Percentiles rank a stretch among this genome's conserved stretches.
Conservation (phyloP, 768 basidiomycete species). For the Termitomyces sp. region DNA sequence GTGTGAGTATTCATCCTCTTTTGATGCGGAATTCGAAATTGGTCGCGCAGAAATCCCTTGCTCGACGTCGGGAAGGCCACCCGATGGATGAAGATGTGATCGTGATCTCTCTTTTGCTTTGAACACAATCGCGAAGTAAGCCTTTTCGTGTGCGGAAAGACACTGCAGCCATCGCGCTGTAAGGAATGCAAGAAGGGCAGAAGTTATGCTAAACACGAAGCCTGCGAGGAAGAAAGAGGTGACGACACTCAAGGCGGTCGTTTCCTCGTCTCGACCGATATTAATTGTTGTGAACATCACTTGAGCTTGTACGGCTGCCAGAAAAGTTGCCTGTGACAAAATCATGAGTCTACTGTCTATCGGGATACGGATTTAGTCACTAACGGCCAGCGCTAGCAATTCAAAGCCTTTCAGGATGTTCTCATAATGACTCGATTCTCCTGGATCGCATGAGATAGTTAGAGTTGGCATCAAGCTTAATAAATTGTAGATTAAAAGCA, state of each 20-base stretch:
- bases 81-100: too few species aligned
- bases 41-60: neutral
- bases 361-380: neutral
- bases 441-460: neutral
- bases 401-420: neutral
- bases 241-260: neutral
- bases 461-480: neutral
- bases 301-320: neutral
- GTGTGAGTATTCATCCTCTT: neutral
- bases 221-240: neutral
- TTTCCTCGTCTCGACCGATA: neutral
- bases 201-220: neutral
- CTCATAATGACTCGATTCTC: neutral
- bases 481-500: neutral
- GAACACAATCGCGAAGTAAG: neutral
- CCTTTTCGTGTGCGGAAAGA: neutral
- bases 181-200: neutral
- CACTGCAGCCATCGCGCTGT: neutral
- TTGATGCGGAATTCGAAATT: neutral
- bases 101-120: neutral
- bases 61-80: neutral
- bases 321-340: neutral
- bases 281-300: neutral
- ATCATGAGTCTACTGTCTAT: neutral
- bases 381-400: neutral